Percentiles rank a stretch among this genome's conserved stretches.
Conservation (phyloP, 306 rosid species). For the Pueraria montana region DNA sequence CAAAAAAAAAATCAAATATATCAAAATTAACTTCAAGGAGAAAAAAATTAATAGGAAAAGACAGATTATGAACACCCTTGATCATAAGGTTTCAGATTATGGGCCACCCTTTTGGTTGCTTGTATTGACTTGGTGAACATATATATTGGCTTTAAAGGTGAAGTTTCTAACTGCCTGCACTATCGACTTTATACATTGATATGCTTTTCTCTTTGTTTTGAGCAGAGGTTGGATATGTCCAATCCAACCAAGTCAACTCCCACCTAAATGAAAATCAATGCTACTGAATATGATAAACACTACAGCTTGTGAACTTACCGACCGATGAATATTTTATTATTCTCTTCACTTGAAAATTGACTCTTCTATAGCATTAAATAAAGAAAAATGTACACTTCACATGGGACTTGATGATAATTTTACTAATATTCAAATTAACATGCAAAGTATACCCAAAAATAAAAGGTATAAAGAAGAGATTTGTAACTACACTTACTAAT, state of each 20-base stretch:
- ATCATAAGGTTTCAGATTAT: conserved; percentile 13
- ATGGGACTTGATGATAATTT: conserved; percentile 16
- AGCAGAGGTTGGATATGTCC: conserved; percentile 4
- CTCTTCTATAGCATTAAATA: conserved; percentile 7
- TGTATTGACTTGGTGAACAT: conserved; percentile 32
- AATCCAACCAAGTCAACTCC: conserved; percentile 23
- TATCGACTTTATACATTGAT: neutral
- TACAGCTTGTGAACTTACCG: conserved; percentile 7
- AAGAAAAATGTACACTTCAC: conserved; percentile 41
- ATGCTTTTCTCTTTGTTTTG: conserved; percentile 1
- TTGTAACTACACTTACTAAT: neutral
- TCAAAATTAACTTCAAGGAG: neutral
- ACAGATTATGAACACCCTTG: neutral
- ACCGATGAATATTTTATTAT: neutral
- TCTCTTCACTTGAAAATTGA: conserved; percentile 17
- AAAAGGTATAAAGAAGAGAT: neutral
- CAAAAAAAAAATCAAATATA: too few species aligned
- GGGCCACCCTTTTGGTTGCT: conserved; percentile 34
- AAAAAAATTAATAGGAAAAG: neutral
- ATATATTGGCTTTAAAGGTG: conserved; percentile 48
- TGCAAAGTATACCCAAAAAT: neutral
- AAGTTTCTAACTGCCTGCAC: conserved; percentile 45
- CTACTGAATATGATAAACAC: conserved; percentile 9
- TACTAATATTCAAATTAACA: neutral
- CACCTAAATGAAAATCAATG: conserved; percentile 31